phyloP scores from a whole-genome alignment of 148 eudicot species.

The Limonium bicolor region DNA sequence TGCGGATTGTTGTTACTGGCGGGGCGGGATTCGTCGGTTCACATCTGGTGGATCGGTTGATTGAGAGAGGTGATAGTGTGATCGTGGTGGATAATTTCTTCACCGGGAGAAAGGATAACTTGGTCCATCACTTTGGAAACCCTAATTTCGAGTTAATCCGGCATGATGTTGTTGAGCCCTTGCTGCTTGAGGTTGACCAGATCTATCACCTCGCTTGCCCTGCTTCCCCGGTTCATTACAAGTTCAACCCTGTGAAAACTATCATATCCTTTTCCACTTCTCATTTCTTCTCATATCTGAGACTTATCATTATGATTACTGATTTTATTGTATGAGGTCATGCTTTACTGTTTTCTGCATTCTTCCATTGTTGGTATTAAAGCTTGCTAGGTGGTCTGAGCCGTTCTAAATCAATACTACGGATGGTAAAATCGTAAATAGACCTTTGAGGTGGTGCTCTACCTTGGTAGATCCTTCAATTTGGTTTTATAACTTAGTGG shows the following conservation, averaged over 20 bases:
- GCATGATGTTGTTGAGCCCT: conserved; percentile 94
- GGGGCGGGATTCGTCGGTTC: conserved; percentile 94
- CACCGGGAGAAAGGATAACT: conserved; percentile 87
- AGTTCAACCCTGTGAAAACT: conserved; percentile 92
- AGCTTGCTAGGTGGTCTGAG: too few species aligned
- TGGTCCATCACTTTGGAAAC: conserved; percentile 77
- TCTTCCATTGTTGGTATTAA: too few species aligned
- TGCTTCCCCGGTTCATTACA: conserved; percentile 96
- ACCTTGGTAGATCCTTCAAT: too few species aligned
- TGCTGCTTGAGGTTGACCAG: conserved; percentile 84
- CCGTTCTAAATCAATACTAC: neutral
- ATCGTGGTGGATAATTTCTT: conserved; percentile 93
- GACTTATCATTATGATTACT: too few species aligned
- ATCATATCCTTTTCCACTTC: conserved; percentile 62
- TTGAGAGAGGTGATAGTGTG: conserved; percentile 75
- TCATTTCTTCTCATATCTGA: neutral
- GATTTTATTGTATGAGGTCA: too few species aligned
- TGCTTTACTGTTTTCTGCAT: too few species aligned
- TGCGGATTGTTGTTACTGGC: conserved; percentile 77
- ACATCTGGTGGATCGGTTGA: conserved; percentile 75
- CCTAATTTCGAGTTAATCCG: conserved; percentile 85
- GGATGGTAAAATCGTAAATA: conserved; percentile 3
- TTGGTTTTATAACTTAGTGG: too few species aligned
- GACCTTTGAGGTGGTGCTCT: too few species aligned
- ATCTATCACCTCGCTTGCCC: conserved; percentile 98